These are phyloP conservation scores for Euphorbia peplus DNA, from an alignment of 345 rosid species.

Conservation along the genomic window DNA sequence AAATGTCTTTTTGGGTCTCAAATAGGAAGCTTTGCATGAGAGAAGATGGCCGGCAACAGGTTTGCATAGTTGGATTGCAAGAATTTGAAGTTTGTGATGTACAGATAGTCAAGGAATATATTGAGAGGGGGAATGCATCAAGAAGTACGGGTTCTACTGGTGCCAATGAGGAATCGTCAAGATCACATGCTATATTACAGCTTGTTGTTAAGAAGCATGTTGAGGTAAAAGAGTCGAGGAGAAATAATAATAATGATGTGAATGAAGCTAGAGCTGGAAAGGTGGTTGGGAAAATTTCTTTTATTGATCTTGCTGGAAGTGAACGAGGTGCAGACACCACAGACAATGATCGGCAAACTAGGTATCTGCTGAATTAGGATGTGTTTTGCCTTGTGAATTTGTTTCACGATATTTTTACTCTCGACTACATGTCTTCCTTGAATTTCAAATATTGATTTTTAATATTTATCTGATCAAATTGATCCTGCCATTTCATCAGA, in stretches of 20 bases:
- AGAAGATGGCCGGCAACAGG: constrained; percentile 98
- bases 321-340: constrained; percentile 99
- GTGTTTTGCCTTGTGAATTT: background rate
- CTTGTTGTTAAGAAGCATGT: constrained; percentile 84
- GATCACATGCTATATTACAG: constrained; percentile 98
- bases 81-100: constrained; percentile 95
- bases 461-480: constrained; percentile 8
- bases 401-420: background rate
- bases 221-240: constrained; percentile 77
- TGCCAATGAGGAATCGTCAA: constrained; percentile 97
- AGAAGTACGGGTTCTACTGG: constrained; percentile 98
- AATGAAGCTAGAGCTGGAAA: constrained; percentile 72
- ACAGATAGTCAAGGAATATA: constrained; percentile 89
- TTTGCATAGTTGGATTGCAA: constrained; percentile 97
- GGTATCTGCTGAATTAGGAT: constrained; percentile 37
- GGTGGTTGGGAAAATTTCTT: constrained; percentile 92
- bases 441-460: background rate
- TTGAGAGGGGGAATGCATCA: constrained; percentile 87
- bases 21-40: constrained; percentile 95
- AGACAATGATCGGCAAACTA: constrained; percentile 95
- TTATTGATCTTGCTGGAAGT: constrained; percentile 99
- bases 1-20: constrained; percentile 17
- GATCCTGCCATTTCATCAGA: background rate
- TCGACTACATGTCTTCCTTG: background rate
- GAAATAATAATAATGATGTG: constrained; percentile 65